These are phyloP conservation scores for Ilyonectria sp. DNA, from an alignment of 2,329 filamentous ascomycete genomes.

Conservation along the genomic window DNA sequence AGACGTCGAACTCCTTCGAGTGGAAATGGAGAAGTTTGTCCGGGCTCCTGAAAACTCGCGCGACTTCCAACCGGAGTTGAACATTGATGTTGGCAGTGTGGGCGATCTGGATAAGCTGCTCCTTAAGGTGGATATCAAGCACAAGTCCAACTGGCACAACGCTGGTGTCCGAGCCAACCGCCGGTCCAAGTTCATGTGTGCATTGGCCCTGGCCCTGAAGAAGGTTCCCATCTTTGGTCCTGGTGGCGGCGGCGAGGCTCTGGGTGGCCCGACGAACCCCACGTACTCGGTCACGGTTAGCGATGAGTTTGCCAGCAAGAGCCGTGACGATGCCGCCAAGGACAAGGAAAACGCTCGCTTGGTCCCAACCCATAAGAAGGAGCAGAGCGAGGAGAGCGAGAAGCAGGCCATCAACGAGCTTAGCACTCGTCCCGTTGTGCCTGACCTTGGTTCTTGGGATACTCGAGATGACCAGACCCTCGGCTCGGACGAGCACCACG, in stretches of 20 bases:
- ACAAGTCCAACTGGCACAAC: constrained; percentile 95
- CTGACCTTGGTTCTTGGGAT: constrained; percentile 44
- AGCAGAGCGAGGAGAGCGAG: constrained; percentile 55
- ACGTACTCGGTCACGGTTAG: constrained; percentile 84
- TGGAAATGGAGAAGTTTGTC: constrained; percentile 90
- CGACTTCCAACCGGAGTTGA: constrained; percentile 90
- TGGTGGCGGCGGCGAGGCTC: constrained; percentile 76
- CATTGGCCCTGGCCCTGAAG: constrained; percentile 86
- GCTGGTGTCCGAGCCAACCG: constrained; percentile 85
- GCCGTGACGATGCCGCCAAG: constrained; percentile 72
- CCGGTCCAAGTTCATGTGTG: constrained; percentile 97
- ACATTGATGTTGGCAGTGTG: constrained; percentile 83
- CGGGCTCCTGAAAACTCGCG: constrained; percentile 86
- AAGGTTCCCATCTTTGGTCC: constrained; percentile 89
- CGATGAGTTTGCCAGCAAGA: constrained; percentile 76
- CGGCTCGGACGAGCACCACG: constrained; percentile 48
- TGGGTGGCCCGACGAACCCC: constrained; percentile 81
- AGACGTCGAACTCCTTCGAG: constrained; percentile 87
- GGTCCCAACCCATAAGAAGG: constrained; percentile 63
- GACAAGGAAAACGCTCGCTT: constrained; percentile 77
- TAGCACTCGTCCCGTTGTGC: constrained; percentile 55
- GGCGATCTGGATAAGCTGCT: constrained; percentile 90
- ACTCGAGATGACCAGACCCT: constrained; percentile 44
- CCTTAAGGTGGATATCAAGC: constrained; percentile 86
- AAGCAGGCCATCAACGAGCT: constrained; percentile 62